These are phyloP conservation scores for Fusarium sp. DNA, from an alignment of 2,329 filamentous ascomycete genomes.

Conservation along the genomic window DNA sequence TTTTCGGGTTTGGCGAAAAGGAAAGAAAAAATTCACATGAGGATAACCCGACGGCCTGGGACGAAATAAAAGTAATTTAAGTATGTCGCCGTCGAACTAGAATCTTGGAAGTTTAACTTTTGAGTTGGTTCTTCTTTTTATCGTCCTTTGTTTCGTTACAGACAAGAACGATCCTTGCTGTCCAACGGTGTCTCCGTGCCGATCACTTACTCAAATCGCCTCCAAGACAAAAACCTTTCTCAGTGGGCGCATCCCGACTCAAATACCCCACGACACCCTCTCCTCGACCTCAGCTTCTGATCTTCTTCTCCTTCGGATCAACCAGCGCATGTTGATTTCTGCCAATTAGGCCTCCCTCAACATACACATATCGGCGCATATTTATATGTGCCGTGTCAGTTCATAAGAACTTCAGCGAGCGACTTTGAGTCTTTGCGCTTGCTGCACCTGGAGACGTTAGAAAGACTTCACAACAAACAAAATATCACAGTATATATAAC, in stretches of 20 bases:
- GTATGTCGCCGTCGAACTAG: constrained; percentile 23
- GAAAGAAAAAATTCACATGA: constrained; percentile 42
- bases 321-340: constrained; percentile 41
- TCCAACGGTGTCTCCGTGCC: constrained; percentile 34
- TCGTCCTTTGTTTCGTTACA: constrained; percentile 3
- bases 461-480: constrained; percentile 63
- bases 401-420: constrained; percentile 65
- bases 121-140: background rate
- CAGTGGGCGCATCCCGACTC: constrained; percentile 28
- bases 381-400: constrained; percentile 59
- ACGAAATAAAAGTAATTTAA: constrained; percentile 8
- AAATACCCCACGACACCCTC: constrained; percentile 27
- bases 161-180: constrained; percentile 29
- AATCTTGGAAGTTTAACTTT: background rate
- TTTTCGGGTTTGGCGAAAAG: constrained; percentile 22
- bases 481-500: background rate
- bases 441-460: constrained; percentile 63
- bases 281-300: constrained; percentile 6
- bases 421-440: constrained; percentile 78
- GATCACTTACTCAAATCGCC: constrained; percentile 32
- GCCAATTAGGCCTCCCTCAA: constrained; percentile 25
- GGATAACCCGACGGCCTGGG: constrained; percentile 19
- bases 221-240: constrained; percentile 7
- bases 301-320: constrained; percentile 2
- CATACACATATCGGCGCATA: constrained; percentile 52